Percentiles rank a stretch among this genome's conserved stretches.
Evolutionary conservation across 495 filamentous ascomycete species (phyloP).

Genomic region (Penicillium simplicissimum): DNA sequence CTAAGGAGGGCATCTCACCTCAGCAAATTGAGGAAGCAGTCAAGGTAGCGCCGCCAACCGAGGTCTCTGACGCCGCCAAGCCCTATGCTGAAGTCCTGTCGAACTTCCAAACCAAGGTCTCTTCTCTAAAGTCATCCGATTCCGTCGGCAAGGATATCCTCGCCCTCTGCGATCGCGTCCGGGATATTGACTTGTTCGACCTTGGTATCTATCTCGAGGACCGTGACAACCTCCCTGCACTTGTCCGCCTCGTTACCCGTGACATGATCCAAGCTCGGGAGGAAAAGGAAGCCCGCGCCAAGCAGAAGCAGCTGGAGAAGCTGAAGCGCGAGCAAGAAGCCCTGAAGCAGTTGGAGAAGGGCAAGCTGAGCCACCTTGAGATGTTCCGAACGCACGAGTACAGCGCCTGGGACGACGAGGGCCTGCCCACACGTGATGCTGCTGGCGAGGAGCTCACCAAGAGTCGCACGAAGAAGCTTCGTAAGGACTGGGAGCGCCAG

Average conservation of each 20-base stretch:
- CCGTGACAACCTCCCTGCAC: constrained; percentile 67
- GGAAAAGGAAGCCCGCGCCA: constrained; percentile 58
- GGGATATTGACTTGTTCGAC: constrained; percentile 75
- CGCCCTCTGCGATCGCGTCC: constrained; percentile 72
- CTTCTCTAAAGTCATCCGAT: constrained; percentile 47
- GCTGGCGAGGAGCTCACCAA: constrained; percentile 83
- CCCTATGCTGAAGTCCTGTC: constrained; percentile 41
- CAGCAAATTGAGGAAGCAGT: constrained; percentile 38
- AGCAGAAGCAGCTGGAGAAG: constrained; percentile 61
- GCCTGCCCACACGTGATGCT: constrained; percentile 73
- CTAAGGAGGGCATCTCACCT: constrained; percentile 34
- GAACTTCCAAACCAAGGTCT: constrained; percentile 43
- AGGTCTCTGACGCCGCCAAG: constrained; percentile 31
- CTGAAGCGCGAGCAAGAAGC: constrained; percentile 56
- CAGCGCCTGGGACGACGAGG: constrained; percentile 82
- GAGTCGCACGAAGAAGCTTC: constrained; percentile 76
- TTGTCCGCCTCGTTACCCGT: constrained; percentile 78
- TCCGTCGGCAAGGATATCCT: constrained; percentile 60
- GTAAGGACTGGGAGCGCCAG: constrained; percentile 90
- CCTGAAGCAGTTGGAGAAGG: constrained; percentile 65
- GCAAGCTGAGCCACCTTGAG: constrained; percentile 64
- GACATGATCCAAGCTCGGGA: constrained; percentile 71
- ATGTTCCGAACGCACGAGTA: constrained; percentile 78
- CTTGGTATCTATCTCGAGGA: constrained; percentile 88
- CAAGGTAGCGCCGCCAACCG: constrained; percentile 17